These are phyloP conservation scores for Moesziomyces sp. DNA, from an alignment of 1,284 basidiomycete species.

Conservation along the genomic window DNA sequence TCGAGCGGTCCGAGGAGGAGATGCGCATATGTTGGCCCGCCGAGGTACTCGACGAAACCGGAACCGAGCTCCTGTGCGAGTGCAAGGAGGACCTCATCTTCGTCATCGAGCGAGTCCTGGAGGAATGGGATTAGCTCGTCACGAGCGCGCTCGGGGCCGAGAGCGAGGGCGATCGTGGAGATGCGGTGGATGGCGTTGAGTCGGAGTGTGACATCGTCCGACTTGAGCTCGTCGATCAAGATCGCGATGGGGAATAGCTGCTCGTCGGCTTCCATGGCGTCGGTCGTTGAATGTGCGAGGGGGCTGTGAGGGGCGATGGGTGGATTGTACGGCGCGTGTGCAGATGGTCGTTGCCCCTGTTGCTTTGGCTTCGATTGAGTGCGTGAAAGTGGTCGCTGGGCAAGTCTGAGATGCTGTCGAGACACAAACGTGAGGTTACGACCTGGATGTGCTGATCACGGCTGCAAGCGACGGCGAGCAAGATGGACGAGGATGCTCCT, in stretches of 20 bases:
- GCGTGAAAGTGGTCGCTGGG: no score
- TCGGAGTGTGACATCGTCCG: conserved; percentile 84
- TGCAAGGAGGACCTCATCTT: conserved; percentile 97
- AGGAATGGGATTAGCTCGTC: conserved; percentile 97
- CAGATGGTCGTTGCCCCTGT: no score
- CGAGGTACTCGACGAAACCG: conserved; percentile 88
- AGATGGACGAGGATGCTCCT: not conserved
- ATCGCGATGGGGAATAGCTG: conserved; percentile 70
- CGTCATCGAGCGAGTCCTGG: conserved; percentile 97
- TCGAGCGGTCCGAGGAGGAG: conserved; percentile 91
- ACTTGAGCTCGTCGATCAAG: conserved; percentile 91
- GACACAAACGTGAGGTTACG: not conserved
- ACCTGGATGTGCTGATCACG: not conserved
- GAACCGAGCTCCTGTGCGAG: conserved; percentile 92
- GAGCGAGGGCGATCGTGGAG: conserved; percentile 96
- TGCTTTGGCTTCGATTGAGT: no score
- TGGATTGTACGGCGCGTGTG: not conserved
- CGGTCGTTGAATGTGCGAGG: conserved; percentile 1
- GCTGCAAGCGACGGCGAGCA: not conserved
- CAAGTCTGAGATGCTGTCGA: not conserved
- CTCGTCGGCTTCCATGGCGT: conserved; percentile 65
- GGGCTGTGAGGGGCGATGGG: not conserved
- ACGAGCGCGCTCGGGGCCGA: conserved; percentile 93
- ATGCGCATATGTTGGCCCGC: conserved; percentile 88
- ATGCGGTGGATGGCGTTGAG: conserved; percentile 97